phyloP scores from a whole-genome alignment of 768 basidiomycete genomes.

The Lactarius hatsudake region DNA sequence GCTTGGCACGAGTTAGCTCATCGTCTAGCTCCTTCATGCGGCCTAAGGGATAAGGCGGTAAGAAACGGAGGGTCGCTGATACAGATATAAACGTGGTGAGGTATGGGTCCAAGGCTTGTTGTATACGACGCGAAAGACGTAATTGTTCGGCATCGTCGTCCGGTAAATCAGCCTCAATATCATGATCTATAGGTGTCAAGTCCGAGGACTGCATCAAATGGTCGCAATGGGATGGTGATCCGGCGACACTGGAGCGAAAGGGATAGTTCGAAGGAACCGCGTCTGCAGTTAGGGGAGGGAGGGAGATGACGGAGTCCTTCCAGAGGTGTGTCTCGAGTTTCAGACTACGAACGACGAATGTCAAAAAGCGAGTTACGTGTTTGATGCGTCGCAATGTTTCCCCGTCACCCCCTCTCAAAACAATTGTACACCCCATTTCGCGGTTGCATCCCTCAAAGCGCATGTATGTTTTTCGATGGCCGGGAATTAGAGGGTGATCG shows the following conservation, averaged over 20 bases:
- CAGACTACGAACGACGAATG: constrained; percentile 88
- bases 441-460: constrained; percentile 94
- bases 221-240: constrained; percentile 1
- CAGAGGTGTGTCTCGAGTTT: constrained; percentile 93
- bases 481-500: constrained; percentile 93
- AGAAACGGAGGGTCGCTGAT: constrained; percentile 88
- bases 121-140: constrained; percentile 71
- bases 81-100: constrained; percentile 86
- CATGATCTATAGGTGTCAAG: neutral
- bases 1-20: constrained; percentile 63
- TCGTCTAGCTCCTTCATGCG: constrained; percentile 89
- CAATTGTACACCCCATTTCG: constrained; percentile 92
- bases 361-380: constrained; percentile 88
- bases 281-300: constrained; percentile 62
- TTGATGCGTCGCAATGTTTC: constrained; percentile 83
- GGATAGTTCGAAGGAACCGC: constrained; percentile 52
- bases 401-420: constrained; percentile 83
- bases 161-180: constrained; percentile 40
- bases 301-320: constrained; percentile 81
- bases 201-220: neutral
- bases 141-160: constrained; percentile 71
- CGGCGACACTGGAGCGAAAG: constrained; percentile 5
- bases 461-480: constrained; percentile 93
- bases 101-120: constrained; percentile 82
- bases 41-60: constrained; percentile 84